Conservation (phyloP, 257 asterid species). For the Rehmannia glutinosa region DNA sequence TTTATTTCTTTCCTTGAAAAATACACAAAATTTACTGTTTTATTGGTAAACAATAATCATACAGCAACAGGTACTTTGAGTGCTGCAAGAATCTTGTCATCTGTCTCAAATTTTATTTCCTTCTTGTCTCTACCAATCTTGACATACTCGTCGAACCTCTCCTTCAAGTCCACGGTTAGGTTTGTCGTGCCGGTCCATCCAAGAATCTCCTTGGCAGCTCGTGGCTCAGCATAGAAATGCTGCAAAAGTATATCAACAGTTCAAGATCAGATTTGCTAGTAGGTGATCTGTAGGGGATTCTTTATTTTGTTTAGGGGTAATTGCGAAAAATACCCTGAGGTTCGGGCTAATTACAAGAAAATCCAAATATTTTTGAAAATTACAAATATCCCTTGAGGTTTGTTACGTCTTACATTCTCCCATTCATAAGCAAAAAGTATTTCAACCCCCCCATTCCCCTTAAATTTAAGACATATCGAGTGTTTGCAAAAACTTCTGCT, state of each 20-base stretch:
- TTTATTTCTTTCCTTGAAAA: conserved; percentile 1
- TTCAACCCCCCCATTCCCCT: no score
- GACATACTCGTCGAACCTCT: conserved; percentile 73
- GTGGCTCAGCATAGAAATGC: conserved; percentile 92
- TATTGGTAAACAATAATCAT: conserved; percentile 25
- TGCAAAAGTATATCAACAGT: conserved; percentile 29
- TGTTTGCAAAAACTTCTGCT: no score
- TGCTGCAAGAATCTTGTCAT: conserved; percentile 85
- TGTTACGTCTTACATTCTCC: no score
- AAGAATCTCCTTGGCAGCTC: conserved; percentile 89
- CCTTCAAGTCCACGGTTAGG: conserved; percentile 79
- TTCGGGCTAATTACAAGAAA: no score
- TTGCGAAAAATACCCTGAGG: no score
- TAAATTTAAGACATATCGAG: no score
- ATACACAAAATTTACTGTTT: neutral
- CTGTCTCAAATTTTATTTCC: conserved; percentile 62
- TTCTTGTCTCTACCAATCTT: conserved; percentile 96
- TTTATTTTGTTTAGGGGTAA: no score
- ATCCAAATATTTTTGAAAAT: no score
- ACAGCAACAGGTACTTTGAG: conserved; percentile 72
- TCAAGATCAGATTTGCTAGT: neutral
- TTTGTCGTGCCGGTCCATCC: conserved; percentile 82
- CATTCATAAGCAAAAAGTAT: no score
- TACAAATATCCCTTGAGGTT: no score
- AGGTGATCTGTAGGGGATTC: neutral